A percentile compares a stretch with the other conserved stretches of the same genome.
Evolutionary conservation across 495 filamentous ascomycete species (phyloP).

Genomic region (Podospora comata): DNA sequence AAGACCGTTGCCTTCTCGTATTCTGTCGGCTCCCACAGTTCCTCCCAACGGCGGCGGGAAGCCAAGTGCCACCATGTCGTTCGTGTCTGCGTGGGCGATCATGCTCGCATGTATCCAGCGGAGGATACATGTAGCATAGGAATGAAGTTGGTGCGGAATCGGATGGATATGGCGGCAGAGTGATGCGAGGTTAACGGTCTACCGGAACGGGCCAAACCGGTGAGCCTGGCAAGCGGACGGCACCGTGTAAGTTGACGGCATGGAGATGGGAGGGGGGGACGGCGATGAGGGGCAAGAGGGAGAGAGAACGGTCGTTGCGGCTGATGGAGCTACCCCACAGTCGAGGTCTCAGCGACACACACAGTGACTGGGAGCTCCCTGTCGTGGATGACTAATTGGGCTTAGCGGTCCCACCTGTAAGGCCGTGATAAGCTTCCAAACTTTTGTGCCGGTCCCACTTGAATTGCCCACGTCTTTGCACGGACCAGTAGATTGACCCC

Average conservation of each 20-base stretch:
- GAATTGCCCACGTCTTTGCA: neutral
- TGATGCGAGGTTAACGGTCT: neutral
- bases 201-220: neutral
- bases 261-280: neutral
- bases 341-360: neutral
- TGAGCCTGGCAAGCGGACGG: neutral
- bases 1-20: constrained; percentile 2
- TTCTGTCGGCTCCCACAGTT: neutral
- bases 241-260: neutral
- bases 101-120: neutral
- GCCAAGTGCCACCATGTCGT: neutral
- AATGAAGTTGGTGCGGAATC: neutral
- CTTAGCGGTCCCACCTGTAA: neutral
- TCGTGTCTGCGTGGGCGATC: neutral
- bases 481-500: neutral
- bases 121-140: neutral
- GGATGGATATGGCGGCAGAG: neutral
- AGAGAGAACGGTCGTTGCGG: neutral
- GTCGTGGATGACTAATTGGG: neutral
- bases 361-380: neutral
- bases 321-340: neutral
- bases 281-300: neutral
- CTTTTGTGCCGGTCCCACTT: neutral
- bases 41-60: neutral
- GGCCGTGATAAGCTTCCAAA: neutral